Evolutionary conservation across 257 asterid genomes (phyloP).

Genomic region (Solanum habrochaites): DNA sequence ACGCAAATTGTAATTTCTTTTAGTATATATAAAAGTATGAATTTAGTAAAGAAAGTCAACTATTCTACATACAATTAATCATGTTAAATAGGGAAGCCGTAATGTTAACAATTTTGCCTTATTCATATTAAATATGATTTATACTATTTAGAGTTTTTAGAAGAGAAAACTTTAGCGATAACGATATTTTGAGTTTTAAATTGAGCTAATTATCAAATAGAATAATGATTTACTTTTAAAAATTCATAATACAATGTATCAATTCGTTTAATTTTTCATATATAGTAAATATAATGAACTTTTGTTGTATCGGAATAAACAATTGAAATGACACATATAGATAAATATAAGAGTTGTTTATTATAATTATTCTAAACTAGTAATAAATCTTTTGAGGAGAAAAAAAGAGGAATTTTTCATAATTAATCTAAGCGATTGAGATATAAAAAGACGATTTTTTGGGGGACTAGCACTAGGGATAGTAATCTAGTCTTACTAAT

Average conservation of each 20-base stretch:
- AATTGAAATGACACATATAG: background rate
- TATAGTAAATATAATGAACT: too few relatives aligned
- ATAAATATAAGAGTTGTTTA: background rate
- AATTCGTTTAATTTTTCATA: background rate
- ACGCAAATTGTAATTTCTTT: too few relatives aligned
- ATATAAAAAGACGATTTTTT: background rate
- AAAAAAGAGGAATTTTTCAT: background rate
- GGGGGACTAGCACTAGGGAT: background rate
- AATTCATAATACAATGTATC: too few relatives aligned
- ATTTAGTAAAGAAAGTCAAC: too few relatives aligned
- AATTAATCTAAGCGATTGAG: background rate
- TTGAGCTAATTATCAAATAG: background rate
- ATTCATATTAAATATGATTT: background rate
- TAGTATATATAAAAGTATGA: too few relatives aligned
- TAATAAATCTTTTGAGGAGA: background rate
- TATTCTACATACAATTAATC: too few relatives aligned
- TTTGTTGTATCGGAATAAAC: too few relatives aligned
- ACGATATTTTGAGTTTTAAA: too few relatives aligned
- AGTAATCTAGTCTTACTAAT: background rate
- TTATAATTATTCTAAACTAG: background rate
- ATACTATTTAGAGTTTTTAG: background rate
- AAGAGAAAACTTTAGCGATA: background rate
- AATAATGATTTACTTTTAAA: too few relatives aligned
- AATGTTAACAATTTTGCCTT: background rate
- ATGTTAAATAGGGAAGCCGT: too few relatives aligned